Conservation (phyloP, 768 basidiomycete species). For the Podaxis sp. region DNA sequence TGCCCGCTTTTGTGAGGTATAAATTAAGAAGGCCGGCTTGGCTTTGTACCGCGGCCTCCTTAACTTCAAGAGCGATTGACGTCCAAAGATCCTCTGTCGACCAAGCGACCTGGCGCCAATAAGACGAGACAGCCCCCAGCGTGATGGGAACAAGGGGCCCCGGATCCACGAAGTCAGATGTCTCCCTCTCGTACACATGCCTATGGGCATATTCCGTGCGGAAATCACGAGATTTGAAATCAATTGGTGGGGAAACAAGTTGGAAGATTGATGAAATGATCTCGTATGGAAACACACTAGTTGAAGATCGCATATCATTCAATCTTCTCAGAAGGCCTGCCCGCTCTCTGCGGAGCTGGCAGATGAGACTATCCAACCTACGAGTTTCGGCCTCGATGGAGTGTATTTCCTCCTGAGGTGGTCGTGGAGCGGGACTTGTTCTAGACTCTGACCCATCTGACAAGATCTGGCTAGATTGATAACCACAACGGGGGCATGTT, state of each 20-base stretch:
- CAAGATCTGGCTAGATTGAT: neutral
- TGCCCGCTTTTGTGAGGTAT: neutral
- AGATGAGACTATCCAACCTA: slow-evolving; percentile 1
- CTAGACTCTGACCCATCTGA: neutral
- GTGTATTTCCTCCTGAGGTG: neutral
- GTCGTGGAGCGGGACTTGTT: no score
- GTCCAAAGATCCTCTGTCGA: slow-evolving; percentile 11
- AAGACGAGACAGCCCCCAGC: neutral
- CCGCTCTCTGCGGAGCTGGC: slow-evolving; percentile 1
- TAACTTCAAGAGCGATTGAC: neutral
- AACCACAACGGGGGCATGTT: slow-evolving; percentile 2
- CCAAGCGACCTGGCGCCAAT: slow-evolving; percentile 8
- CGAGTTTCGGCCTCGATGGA: neutral
- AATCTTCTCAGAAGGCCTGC: neutral
- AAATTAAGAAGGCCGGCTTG: slow-evolving; percentile 1
- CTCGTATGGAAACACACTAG: neutral
- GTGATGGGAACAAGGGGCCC: neutral
- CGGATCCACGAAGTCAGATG: neutral
- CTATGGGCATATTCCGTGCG: neutral
- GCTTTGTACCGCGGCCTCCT: neutral
- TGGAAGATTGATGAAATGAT: slow-evolving; percentile 8
- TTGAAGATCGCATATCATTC: neutral
- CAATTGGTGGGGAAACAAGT: neutral
- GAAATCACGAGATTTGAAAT: neutral
- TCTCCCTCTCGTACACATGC: neutral